phyloP scores from a whole-genome alignment of 805 yeast genomes.

The Tetrapisispora phaffii region DNA sequence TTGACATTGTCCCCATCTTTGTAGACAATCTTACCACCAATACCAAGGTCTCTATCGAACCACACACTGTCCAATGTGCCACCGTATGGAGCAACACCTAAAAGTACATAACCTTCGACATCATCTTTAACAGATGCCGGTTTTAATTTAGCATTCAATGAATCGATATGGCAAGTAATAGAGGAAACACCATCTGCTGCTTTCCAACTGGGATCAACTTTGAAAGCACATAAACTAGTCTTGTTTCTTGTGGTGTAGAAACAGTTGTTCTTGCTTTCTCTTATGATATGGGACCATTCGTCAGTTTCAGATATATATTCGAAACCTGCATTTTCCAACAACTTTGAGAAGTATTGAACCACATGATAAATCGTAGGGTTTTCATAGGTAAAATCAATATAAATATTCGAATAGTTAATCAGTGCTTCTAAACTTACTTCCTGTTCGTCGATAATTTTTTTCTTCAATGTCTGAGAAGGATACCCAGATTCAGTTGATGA shows the following conservation, averaged over 20 bases:
- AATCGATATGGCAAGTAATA: constrained; percentile 69
- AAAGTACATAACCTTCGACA: constrained; percentile 64
- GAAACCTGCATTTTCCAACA: constrained; percentile 53
- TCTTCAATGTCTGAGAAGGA: no score
- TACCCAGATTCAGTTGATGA: no score
- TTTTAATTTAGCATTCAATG: constrained; percentile 58
- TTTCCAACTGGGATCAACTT: constrained; percentile 55
- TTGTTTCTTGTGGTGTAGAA: constrained; percentile 62
- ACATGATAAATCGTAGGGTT: constrained; percentile 74
- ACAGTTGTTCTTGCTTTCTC: constrained; percentile 17
- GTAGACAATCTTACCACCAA: constrained; percentile 68
- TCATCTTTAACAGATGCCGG: constrained; percentile 54
- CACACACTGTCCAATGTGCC: constrained; percentile 58
- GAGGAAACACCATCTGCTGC: constrained; percentile 59
- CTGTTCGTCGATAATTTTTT: background rate
- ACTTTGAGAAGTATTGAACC: constrained; percentile 39
- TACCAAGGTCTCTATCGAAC: constrained; percentile 81
- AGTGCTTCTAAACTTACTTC: background rate
- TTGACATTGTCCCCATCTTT: constrained; percentile 33
- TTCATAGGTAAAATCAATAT: constrained; percentile 59
- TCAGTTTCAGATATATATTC: constrained; percentile 52
- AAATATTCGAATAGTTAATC: constrained; percentile 17
- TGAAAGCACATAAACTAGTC: constrained; percentile 58
- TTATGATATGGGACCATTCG: constrained; percentile 23
- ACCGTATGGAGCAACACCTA: constrained; percentile 80